A percentile compares a stretch with the other conserved stretches of the same genome.
These are phyloP conservation scores for Keqinozyma sinolaborantium DNA, from an alignment of 1,139 yeast species.

Conservation along the genomic window DNA sequence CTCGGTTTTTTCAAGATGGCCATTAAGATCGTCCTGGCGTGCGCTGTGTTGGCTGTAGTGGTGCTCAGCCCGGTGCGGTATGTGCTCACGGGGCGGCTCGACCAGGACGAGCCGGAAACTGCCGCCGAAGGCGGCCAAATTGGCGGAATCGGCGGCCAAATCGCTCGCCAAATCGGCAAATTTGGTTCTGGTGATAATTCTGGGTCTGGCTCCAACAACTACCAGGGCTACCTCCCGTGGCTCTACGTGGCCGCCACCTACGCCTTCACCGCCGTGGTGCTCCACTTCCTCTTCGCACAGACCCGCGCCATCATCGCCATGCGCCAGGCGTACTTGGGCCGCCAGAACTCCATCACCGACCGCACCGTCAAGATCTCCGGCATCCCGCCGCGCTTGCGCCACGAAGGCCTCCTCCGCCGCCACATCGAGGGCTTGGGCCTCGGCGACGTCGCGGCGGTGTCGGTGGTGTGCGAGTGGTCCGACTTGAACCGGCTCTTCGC, in stretches of 20 bases:
- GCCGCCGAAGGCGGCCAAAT: constrained; percentile 21
- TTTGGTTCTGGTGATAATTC: no score
- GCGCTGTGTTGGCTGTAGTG: constrained; percentile 60
- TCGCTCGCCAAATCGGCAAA: no score
- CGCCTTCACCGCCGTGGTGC: constrained; percentile 34
- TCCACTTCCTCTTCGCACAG: constrained; percentile 30
- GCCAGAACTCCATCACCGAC: constrained; percentile 43
- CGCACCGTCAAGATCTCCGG: constrained; percentile 45
- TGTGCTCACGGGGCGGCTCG: constrained; percentile 66
- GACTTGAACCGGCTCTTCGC: constrained; percentile 62
- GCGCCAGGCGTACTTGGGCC: constrained; percentile 41
- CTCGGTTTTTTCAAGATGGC: constrained; percentile 78
- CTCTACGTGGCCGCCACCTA: constrained; percentile 42
- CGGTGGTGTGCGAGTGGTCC: constrained; percentile 85
- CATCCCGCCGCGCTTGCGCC: constrained; percentile 71
- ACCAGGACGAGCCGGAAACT: constrained; percentile 47
- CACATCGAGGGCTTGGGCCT: constrained; percentile 77
- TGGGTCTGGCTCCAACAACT: constrained; percentile 4
- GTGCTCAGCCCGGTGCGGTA: constrained; percentile 74
- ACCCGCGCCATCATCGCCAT: constrained; percentile 35
- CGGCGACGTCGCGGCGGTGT: constrained; percentile 73
- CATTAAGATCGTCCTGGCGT: constrained; percentile 54
- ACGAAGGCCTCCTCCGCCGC: constrained; percentile 60
- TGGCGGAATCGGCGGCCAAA: no score
- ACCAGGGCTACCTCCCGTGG: constrained; percentile 24